Conservation (phyloP, 192 early-diverging fungal genomes). For the Piromyces finnis region DNA sequence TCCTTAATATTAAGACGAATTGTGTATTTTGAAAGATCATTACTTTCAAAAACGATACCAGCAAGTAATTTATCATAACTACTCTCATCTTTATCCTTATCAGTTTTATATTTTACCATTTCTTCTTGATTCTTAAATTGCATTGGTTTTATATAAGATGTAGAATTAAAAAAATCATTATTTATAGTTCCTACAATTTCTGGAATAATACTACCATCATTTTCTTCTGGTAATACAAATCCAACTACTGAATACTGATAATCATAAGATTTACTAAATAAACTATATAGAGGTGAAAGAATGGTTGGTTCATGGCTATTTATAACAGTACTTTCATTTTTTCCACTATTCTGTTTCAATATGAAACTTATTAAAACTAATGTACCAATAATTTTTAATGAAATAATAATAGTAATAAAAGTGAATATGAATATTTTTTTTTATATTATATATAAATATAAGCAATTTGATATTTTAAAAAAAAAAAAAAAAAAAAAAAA, state of each 20-base stretch:
- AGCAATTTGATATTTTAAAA: too few species aligned
- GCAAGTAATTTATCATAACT: not conserved
- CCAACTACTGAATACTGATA: not conserved
- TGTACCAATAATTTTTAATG: too few species aligned
- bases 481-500: not conserved
- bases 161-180: not conserved
- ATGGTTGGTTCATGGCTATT: too few species aligned
- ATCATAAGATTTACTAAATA: not conserved
- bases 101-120: not conserved
- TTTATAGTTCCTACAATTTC: not conserved
- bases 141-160: not conserved
- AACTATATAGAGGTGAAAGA: too few species aligned
- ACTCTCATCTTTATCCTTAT: too few species aligned
- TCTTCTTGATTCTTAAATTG: not conserved
- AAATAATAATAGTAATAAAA: too few species aligned
- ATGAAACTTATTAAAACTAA: too few species aligned
- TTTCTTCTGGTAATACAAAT: not conserved
- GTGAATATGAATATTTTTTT: too few species aligned
- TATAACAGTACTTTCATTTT: too few species aligned
- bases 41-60: not conserved
- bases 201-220: not conserved
- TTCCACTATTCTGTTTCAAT: too few species aligned
- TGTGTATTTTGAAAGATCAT: not conserved
- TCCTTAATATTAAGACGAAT: not conserved
- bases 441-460: too few species aligned